A percentile compares a stretch with the other conserved stretches of the same genome.
phyloP scores from a whole-genome alignment of 768 basidiomycete genomes.

The Agaricus bisporus region DNA sequence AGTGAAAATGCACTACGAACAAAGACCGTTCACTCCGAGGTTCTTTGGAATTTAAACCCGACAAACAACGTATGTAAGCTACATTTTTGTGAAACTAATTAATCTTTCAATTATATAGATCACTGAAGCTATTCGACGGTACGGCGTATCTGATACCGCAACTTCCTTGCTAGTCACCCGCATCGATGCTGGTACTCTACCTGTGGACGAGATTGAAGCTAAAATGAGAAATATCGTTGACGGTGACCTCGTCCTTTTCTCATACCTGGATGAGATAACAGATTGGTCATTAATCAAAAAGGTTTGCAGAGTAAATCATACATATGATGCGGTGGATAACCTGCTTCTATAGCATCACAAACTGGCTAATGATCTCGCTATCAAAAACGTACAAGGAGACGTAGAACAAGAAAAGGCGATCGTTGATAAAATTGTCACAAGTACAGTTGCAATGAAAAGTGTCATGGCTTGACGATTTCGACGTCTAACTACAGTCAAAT shows the following conservation, averaged over 20 bases:
- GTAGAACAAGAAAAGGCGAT: constrained; percentile 27
- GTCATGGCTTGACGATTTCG: constrained; percentile 33
- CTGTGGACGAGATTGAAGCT: constrained; percentile 33
- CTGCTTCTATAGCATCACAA: constrained; percentile 56
- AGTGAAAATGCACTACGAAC: constrained; percentile 47
- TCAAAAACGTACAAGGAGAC: constrained; percentile 28
- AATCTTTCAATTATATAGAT: constrained; percentile 46
- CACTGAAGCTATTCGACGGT: constrained; percentile 79
- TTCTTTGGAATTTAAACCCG: constrained; percentile 83
- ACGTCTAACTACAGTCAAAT: neutral
- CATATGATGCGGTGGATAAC: neutral
- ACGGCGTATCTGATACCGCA: constrained; percentile 70
- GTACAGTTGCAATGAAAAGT: constrained; percentile 76
- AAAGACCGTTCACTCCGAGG: constrained; percentile 78
- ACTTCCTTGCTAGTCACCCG: constrained; percentile 68
- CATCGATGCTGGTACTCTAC: constrained; percentile 36
- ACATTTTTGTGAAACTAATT: neutral
- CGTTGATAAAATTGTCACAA: constrained; percentile 67
- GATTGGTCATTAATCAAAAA: constrained; percentile 76
- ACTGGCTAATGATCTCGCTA: constrained; percentile 46
- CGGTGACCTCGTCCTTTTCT: constrained; percentile 48
- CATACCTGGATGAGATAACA: constrained; percentile 38
- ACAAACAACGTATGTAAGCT: constrained; percentile 63
- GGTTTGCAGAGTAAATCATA: constrained; percentile 34
- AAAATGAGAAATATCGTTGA: constrained; percentile 53